Evolutionary conservation across 768 basidiomycete species (phyloP).

Genomic region (Rubroboletus satanas): DNA sequence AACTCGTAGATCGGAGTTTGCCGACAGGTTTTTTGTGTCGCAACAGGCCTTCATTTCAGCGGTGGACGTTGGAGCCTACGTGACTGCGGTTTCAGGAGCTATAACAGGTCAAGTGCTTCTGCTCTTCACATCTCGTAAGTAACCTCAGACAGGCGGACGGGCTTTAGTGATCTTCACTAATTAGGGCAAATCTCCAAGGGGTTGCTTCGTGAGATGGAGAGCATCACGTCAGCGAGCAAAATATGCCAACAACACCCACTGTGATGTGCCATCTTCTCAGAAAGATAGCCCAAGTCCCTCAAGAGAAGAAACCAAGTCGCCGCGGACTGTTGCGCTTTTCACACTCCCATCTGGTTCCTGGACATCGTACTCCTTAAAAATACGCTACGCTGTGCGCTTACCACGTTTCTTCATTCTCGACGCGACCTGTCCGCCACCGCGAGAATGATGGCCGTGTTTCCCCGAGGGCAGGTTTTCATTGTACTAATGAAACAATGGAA

Average conservation of each 20-base stretch:
- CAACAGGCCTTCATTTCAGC: too few species aligned
- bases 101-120: neutral
- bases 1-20: neutral
- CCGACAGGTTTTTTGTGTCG: neutral
- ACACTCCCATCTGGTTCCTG: neutral
- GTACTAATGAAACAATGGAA: slow-evolving; percentile 26
- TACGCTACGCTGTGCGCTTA: neutral
- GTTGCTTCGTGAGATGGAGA: neutral
- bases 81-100: neutral
- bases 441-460: slow-evolving; percentile 9
- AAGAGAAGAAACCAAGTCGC: slow-evolving; percentile 12
- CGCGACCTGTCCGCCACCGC: slow-evolving; percentile 9
- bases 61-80: neutral
- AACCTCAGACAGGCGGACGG: neutral
- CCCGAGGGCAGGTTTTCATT: slow-evolving; percentile 27
- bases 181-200: neutral
- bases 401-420: slow-evolving; percentile 15
- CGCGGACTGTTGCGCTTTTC: slow-evolving; percentile 10
- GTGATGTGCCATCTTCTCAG: slow-evolving; percentile 11
- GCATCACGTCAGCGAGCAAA: slow-evolving; percentile 14
- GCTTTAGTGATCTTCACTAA: neutral
- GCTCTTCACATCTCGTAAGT: neutral
- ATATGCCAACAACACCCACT: neutral
- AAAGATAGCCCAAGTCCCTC: slow-evolving; percentile 10
- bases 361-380: slow-evolving; percentile 1